These are phyloP conservation scores for Leccinum aurantiacum DNA, from an alignment of 768 basidiomycete genomes.

Conservation along the genomic window DNA sequence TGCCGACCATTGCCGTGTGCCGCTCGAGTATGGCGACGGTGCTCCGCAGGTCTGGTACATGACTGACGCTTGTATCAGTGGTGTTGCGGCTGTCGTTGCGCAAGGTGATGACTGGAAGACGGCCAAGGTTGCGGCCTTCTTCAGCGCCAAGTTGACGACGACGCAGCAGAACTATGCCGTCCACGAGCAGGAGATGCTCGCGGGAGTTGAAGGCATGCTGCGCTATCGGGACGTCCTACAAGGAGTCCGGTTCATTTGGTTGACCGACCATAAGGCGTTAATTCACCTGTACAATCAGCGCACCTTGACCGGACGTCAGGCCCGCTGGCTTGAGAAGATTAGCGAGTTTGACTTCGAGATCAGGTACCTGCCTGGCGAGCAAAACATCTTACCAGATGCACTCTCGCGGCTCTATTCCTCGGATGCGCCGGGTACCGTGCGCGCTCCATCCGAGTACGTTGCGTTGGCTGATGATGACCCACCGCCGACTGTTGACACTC, in stretches of 20 bases:
- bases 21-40: not conserved
- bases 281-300: slow-evolving; percentile 32
- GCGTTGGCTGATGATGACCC: too few relatives aligned
- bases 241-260: slow-evolving; percentile 30
- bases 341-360: slow-evolving; percentile 32
- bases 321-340: slow-evolving; percentile 36
- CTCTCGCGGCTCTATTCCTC: slow-evolving; percentile 20
- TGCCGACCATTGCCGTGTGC: not conserved
- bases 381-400: slow-evolving; percentile 28
- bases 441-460: not conserved
- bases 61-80: not conserved
- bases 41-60: not conserved
- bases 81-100: not conserved
- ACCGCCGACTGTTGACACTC: too few relatives aligned
- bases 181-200: slow-evolving; percentile 25
- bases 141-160: not conserved
- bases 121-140: not conserved
- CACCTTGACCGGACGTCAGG: slow-evolving; percentile 35
- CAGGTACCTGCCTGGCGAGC: slow-evolving; percentile 26
- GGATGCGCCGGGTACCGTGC: not conserved
- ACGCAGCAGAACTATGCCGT: slow-evolving; percentile 38
- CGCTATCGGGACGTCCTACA: slow-evolving; percentile 29
- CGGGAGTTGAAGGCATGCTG: slow-evolving; percentile 36
- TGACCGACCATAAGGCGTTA: slow-evolving; percentile 30
- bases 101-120: not conserved